Evolutionary conservation across 352 stramenopile genomes (phyloP), one percentile per base, ranked within the genome.

Genomic region (Elongisporangium undulatum): DNA sequence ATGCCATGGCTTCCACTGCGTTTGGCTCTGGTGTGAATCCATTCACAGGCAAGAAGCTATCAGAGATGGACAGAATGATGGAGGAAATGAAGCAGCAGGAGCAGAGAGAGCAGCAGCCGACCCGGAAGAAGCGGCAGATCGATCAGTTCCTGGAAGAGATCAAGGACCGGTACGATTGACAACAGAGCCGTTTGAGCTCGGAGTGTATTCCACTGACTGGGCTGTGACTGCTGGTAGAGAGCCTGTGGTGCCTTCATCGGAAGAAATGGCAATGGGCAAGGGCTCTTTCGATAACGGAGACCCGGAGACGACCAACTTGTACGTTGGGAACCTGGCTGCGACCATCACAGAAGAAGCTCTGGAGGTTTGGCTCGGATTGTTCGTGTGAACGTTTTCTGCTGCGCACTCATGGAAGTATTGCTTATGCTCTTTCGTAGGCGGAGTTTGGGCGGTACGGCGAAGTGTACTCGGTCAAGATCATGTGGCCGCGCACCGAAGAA

Each of bases 401-500:
- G 15, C 34, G 12, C 1, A 17, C 22, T 49, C 23, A 24, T 59
- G 7, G 9, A 51, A 57, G 12, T 17, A 15, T 51, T 62, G 20
- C 15, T 50, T 34, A 19, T 49, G 12, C 8, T 17, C 34, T 2
- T 17, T 19, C 58, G 21, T 24, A 86, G 71, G 71, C 84, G 24
- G 66, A 92, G 38, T 98, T 98, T 79, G 68, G 79, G 50, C 74
- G 82, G 60, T 98, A 87, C 70, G 96, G 96, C 62, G 77, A 94
- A 45, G 81, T 98, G 24, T 93, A 97, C 76, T 98, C 89, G 39
- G 83, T 99, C 45, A 99, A 99, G 70, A 97, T 99, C 68, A 99
- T 99, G 96, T 99, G 95, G 95, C 96, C 96, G n/a, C 81, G 96
- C 23, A 98, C 87, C 0, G 83, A 96, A 41, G 94, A 98, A 68